A percentile compares a stretch with the other conserved stretches of the same genome.
phyloP scores from a whole-genome alignment of 345 rosid species.

The Eucalyptus regnans region DNA sequence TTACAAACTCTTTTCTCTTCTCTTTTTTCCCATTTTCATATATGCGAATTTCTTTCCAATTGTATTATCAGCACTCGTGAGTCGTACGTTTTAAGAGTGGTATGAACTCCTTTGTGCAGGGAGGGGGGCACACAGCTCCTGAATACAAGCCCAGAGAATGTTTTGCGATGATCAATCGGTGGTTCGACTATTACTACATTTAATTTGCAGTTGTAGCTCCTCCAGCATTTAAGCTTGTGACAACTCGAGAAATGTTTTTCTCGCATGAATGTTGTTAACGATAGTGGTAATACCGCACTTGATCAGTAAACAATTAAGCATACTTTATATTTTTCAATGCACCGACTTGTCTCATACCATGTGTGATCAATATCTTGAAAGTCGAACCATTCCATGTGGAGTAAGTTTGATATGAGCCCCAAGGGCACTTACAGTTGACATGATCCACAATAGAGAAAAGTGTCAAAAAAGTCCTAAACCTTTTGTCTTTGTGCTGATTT shows the following conservation, averaged over 20 bases:
- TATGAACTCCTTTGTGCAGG: not conserved
- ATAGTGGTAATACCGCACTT: not conserved
- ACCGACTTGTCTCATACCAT: not conserved
- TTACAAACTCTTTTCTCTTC: not conserved
- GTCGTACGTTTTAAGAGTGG: not conserved
- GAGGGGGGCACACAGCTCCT: not conserved
- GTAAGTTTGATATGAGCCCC: not conserved
- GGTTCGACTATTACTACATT: not conserved
- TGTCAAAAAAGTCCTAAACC: too few relatives aligned
- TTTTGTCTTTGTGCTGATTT: too few relatives aligned
- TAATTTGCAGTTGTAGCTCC: not conserved
- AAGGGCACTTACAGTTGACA: not conserved
- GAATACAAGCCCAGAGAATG: not conserved
- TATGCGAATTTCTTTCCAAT: not conserved
- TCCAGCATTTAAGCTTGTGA: not conserved
- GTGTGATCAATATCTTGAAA: accelerated
- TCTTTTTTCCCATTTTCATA: not conserved
- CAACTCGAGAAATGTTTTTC: not conserved
- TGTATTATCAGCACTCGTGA: not conserved
- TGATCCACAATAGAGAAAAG: not conserved
- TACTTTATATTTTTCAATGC: not conserved
- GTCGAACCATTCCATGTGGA: not conserved
- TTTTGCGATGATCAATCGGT: not conserved
- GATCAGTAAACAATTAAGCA: not conserved
- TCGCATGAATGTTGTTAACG: not conserved